phyloP scores from a whole-genome alignment of 1,284 basidiomycete species.

The Puccinia brachypodii region DNA sequence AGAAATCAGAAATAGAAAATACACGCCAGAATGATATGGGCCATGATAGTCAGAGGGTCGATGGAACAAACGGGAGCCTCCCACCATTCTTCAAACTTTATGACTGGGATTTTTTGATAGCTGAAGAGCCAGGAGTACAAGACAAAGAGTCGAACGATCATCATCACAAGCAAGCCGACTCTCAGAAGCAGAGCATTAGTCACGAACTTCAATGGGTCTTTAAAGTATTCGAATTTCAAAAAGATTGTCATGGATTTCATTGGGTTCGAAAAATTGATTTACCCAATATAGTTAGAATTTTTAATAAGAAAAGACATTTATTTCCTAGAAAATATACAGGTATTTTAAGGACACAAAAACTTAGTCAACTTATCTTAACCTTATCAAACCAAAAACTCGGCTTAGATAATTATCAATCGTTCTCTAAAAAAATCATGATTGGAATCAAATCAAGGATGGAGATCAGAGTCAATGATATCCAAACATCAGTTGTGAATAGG shows the following conservation, averaged over 20 bases:
- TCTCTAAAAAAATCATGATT: not conserved
- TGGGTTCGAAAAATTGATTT: not conserved
- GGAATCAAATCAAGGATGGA: not conserved
- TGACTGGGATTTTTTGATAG: not conserved
- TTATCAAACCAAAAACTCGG: not conserved
- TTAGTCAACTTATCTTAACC: not conserved
- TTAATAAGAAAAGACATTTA: too few relatives aligned
- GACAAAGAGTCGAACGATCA: not conserved
- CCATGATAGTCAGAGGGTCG: not conserved
- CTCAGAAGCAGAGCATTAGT: too few relatives aligned
- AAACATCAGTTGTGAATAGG: too few relatives aligned
- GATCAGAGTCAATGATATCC: not conserved
- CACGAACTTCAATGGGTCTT: not conserved
- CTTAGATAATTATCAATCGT: not conserved
- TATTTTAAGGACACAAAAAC: not conserved
- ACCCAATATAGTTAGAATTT: too few relatives aligned
- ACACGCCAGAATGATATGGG: not conserved
- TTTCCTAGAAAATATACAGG: too few relatives aligned
- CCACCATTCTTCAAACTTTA: not conserved
- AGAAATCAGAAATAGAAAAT: not conserved
- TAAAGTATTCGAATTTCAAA: not conserved
- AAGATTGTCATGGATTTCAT: not conserved
- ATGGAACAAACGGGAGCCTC: not conserved
- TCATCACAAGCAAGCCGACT: too few relatives aligned
- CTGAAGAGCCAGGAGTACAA: not conserved